Evolutionary conservation across 2,329 filamentous ascomycete genomes (phyloP).

Genomic region (Arachnomyces sp.): DNA sequence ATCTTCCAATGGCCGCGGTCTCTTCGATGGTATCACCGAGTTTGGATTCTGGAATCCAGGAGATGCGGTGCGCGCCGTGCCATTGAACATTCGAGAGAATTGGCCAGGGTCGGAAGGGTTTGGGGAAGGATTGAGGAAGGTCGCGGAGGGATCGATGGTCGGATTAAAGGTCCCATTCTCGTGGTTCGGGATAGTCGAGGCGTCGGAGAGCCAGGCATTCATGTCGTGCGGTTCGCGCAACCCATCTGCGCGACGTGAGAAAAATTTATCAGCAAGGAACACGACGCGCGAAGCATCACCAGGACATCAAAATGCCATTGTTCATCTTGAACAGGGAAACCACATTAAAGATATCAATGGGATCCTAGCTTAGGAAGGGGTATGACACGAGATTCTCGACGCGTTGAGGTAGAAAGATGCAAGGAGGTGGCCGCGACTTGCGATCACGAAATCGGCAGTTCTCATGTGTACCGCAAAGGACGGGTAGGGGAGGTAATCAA

Average conservation of each 20-base stretch:
- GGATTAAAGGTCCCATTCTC: constrained; percentile 43
- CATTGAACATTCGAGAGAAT: constrained; percentile 67
- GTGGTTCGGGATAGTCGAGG: constrained; percentile 40
- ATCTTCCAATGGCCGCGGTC: constrained; percentile 69
- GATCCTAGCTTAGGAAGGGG: no score
- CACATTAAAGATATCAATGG: no score
- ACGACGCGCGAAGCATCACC: constrained; percentile 1
- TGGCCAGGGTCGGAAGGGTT: constrained; percentile 44
- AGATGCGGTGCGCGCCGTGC: constrained; percentile 73
- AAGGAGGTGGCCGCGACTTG: no score
- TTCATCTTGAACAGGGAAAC: constrained; percentile 3
- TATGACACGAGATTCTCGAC: no score
- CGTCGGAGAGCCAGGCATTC: constrained; percentile 46
- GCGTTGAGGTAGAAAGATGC: no score
- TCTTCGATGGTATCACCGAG: constrained; percentile 81
- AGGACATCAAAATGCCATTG: constrained; percentile 5
- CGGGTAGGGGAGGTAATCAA: not conserved
- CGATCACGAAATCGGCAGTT: no score
- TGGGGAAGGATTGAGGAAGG: constrained; percentile 41
- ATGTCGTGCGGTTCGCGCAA: constrained; percentile 41
- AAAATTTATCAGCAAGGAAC: constrained; percentile 22
- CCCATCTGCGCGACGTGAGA: constrained; percentile 35
- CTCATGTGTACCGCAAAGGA: not conserved
- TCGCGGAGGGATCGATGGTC: constrained; percentile 41
- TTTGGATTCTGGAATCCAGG: constrained; percentile 72